Base-by-base conservation (phyloP, 1,284 basidiomycete species). In the Ganoderma leucocontextum region DNA sequence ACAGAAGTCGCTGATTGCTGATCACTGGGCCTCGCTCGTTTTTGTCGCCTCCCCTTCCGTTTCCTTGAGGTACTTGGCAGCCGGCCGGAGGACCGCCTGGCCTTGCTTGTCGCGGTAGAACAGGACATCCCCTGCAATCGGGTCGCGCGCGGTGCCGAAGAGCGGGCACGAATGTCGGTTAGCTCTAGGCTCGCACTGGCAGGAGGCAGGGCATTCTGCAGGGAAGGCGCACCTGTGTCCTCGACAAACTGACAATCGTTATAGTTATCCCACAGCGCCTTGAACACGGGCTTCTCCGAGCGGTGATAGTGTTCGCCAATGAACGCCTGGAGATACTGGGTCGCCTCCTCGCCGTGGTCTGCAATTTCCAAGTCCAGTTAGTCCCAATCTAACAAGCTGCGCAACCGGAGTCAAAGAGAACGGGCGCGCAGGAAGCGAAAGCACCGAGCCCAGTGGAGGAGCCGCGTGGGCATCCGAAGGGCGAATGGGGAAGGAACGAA, bases 241-340 rank as follows among this genome's bases (percentile, higher is more conserved):
- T 95, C 93, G 59, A 95, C 89, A 79, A 91, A 94, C 76, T 90
- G 82, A 73, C 87, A 91, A 25, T 83, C 79, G 74, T 88, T 89
- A 75, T 88, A 89, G 65, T 79, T 86, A 6, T 85, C 80, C 87
- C 87, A 89, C 5, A 90, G 81, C 2, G 86, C 84, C 68, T 80
- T 76, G 80, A 89, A 89, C 2, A 82, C 81, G 29, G 84, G 83
- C 65, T 83, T 81, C 38, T 86, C 80, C 10, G 85, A 86, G 67
- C 75, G 82, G 22, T 76, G 79, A 70, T 89, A 89, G 74, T 88
- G 83, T 0, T 86, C 81, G 15, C 87, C 86, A 55, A 89, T 83
- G 73, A 88, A 86, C 2, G 78, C 79, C 65, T 84, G 84, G 63
- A 90, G 75, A 72, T 88, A 78, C 44, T 82, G 73, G 0, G 87